phyloP scores from a whole-genome alignment of 495 filamentous ascomycete genomes.

The Neurospora terricola region DNA sequence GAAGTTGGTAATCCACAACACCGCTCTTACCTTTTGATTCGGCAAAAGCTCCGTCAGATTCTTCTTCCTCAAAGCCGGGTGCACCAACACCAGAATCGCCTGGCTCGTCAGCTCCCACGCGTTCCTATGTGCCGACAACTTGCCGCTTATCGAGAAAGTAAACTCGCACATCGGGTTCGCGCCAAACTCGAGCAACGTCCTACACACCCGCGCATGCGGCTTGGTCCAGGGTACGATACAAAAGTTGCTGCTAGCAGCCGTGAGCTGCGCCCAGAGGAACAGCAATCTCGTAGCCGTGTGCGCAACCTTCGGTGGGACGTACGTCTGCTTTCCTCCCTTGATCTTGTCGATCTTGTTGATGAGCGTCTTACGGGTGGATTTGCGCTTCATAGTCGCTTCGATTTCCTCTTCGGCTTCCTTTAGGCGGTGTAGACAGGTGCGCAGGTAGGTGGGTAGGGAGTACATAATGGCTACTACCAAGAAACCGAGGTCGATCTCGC shows the following conservation, averaged over 20 bases:
- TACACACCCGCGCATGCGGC: not conserved
- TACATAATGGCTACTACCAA: not conserved
- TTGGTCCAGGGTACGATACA: not conserved
- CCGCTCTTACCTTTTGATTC: not conserved
- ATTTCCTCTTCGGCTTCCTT: not conserved
- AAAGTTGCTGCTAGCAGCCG: not conserved
- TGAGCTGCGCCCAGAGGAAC: not conserved
- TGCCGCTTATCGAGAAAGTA: not conserved
- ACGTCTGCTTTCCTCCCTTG: not conserved
- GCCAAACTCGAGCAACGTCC: not conserved
- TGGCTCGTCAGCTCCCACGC: not conserved
- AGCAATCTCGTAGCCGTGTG: not conserved
- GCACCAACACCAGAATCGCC: not conserved
- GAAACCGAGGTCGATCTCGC: not conserved
- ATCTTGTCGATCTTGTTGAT: not conserved
- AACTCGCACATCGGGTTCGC: not conserved
- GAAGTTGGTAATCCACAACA: not conserved
- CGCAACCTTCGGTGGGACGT: not conserved
- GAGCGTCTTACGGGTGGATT: not conserved
- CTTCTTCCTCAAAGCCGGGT: not conserved
- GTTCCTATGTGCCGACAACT: not conserved
- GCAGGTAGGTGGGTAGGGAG: not conserved
- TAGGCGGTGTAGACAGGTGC: not conserved
- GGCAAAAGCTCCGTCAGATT: not conserved
- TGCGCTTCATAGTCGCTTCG: not conserved